A percentile compares a stretch with the other conserved stretches of the same genome.
Evolutionary conservation across 768 basidiomycete genomes (phyloP).

Genomic region (Lanmaoa pseudosensibilis): DNA sequence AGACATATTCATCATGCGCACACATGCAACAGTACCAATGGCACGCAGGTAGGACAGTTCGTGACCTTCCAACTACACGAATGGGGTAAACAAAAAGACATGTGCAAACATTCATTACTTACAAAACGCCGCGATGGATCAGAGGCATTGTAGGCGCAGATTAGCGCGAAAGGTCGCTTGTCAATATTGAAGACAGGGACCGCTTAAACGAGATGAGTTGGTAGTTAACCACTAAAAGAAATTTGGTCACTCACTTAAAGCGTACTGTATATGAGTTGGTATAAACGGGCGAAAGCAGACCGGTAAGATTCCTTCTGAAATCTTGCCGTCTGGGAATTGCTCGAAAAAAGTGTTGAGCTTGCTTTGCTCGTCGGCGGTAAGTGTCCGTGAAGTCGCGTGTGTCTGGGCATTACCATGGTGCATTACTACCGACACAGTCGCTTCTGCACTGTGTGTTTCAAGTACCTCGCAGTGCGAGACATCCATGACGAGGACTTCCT

Average conservation of each 20-base stretch:
- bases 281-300: slow-evolving; percentile 80
- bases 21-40: slow-evolving; percentile 52
- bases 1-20: slow-evolving; percentile 1
- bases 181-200: slow-evolving; percentile 94
- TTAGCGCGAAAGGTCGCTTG: slow-evolving; percentile 85
- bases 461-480: slow-evolving; percentile 87
- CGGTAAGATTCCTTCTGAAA: slow-evolving; percentile 85
- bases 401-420: slow-evolving; percentile 63
- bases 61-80: slow-evolving; percentile 75
- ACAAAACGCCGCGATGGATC: slow-evolving; percentile 82
- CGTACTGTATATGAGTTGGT: slow-evolving; percentile 80
- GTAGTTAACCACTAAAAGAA: background rate
- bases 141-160: slow-evolving; percentile 88
- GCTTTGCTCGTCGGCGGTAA: slow-evolving; percentile 71
- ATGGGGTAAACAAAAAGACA: slow-evolving; percentile 9
- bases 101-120: slow-evolving; percentile 23
- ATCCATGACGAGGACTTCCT: slow-evolving; percentile 90
- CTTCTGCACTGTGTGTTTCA: slow-evolving; percentile 63
- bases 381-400: slow-evolving; percentile 51
- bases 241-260: slow-evolving; percentile 61
- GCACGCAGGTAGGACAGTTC: slow-evolving; percentile 90
- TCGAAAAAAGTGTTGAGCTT: slow-evolving; percentile 76
- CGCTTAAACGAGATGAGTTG: slow-evolving; percentile 41
- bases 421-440: slow-evolving; percentile 64
- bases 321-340: slow-evolving; percentile 80